Percentiles rank a stretch among this genome's conserved stretches.
phyloP scores from a whole-genome alignment of 2,329 filamentous ascomycete species.

The Dactylellina cionopaga region DNA sequence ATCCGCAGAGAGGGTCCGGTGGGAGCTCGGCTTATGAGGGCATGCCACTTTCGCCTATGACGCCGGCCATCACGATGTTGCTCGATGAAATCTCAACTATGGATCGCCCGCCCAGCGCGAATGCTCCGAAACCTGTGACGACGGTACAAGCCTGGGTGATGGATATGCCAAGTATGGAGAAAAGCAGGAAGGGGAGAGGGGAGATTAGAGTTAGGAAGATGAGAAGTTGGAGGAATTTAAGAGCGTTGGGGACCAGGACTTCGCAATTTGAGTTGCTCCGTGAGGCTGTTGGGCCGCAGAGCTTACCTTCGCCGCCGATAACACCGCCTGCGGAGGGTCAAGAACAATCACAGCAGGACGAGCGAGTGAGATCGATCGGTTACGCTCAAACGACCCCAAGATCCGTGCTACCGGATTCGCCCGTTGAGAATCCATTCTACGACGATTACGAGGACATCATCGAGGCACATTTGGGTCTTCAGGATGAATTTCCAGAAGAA shows the following conservation, averaged over 20 bases:
- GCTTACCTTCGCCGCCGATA: constrained; percentile 45
- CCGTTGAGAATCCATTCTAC: constrained; percentile 46
- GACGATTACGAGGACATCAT: constrained; percentile 49
- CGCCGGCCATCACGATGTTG: constrained; percentile 23
- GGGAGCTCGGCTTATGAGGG: constrained; percentile 13
- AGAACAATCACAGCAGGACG: not conserved
- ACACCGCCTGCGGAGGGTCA: constrained; percentile 29
- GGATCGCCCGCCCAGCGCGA: constrained; percentile 32
- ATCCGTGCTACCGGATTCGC: constrained; percentile 27
- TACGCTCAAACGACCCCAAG: constrained; percentile 5
- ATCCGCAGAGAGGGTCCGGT: constrained; percentile 11
- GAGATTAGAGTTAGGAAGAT: constrained; percentile 40
- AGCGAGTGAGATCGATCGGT: not conserved
- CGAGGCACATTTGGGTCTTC: constrained; percentile 32
- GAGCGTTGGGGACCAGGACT: constrained; percentile 36
- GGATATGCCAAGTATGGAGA: constrained; percentile 38
- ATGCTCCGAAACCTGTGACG: constrained; percentile 28
- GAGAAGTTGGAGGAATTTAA: constrained; percentile 48
- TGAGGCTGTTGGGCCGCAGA: constrained; percentile 3
- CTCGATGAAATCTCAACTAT: constrained; percentile 40
- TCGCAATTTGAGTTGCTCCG: constrained; percentile 34
- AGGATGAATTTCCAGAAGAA: constrained; percentile 2
- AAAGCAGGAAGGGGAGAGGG: constrained; percentile 2
- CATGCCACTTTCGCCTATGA: constrained; percentile 29
- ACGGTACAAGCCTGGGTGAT: constrained; percentile 49